Evolutionary conservation across 2,329 filamentous ascomycete species (phyloP).

Genomic region (Curvularia hawaiiensis): DNA sequence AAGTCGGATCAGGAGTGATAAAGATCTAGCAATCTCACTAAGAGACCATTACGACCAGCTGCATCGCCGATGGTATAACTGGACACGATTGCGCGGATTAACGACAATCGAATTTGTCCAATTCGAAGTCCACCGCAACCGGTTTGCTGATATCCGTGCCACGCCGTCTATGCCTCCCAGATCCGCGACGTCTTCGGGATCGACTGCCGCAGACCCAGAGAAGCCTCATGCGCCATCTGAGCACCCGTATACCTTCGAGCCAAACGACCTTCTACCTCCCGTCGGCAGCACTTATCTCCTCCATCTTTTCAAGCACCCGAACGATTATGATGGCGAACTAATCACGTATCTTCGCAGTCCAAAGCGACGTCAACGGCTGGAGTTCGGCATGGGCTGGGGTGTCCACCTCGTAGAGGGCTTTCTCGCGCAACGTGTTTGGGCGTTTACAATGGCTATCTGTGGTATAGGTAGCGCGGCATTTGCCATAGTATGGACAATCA

Average conservation of each 20-base stretch:
- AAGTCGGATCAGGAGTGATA: conserved; percentile 41
- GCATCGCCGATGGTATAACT: conserved; percentile 40
- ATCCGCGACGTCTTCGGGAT: conserved; percentile 18
- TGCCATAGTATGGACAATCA: conserved; percentile 41
- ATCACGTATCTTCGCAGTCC: conserved; percentile 46
- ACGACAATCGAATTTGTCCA: conserved; percentile 48
- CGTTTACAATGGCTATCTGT: conserved; percentile 33
- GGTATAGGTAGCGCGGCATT: conserved; percentile 43
- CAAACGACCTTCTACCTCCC: conserved; percentile 46
- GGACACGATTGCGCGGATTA: conserved; percentile 43
- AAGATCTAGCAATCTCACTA: conserved; percentile 43
- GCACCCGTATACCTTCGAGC: conserved; percentile 46
- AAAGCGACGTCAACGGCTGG: conserved; percentile 39
- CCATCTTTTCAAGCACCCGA: conserved; percentile 48
- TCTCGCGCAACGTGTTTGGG: conserved; percentile 44
- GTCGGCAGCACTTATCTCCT: conserved; percentile 47
- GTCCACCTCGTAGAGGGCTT: conserved; percentile 49
- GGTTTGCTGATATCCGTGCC: conserved; percentile 48
- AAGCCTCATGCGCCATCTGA: conserved; percentile 27
- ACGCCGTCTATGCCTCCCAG: conserved; percentile 45
- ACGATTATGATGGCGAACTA: conserved; percentile 47
- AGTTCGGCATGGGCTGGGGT: conserved; percentile 48
- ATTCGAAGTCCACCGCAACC: conserved; percentile 49
- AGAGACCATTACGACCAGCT: conserved; percentile 43
- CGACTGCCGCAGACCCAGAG: conserved; percentile 4